These are phyloP conservation scores for Patellaria atrata DNA, from an alignment of 495 filamentous ascomycete genomes.

Conservation along the genomic window DNA sequence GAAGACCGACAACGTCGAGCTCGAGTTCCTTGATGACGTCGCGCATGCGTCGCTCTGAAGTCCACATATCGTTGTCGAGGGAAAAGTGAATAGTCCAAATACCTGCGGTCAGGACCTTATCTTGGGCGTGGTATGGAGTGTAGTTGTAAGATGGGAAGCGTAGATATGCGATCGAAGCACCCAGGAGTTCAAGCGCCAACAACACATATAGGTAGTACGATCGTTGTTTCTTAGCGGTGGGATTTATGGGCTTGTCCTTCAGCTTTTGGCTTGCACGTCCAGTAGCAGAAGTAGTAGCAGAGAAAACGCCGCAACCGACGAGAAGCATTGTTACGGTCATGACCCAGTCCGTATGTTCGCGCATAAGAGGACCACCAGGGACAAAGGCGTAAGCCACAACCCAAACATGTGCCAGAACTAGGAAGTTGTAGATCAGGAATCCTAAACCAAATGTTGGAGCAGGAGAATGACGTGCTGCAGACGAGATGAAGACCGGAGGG, in stretches of 20 bases:
- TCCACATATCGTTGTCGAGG: constrained; percentile 99
- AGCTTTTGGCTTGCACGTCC: constrained; percentile 22
- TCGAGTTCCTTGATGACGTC: constrained; percentile 87
- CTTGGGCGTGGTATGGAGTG: constrained; percentile 71
- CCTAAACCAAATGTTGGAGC: constrained; percentile 70
- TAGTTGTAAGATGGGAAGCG: constrained; percentile 92
- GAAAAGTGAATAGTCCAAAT: constrained; percentile 99
- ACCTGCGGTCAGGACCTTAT: constrained; percentile 76
- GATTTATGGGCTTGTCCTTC: constrained; percentile 37
- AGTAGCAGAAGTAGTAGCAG: constrained; percentile 42
- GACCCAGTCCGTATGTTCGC: constrained; percentile 92
- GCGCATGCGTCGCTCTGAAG: constrained; percentile 84
- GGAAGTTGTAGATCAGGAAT: constrained; percentile 77
- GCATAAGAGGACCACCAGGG: constrained; percentile 84
- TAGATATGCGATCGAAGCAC: constrained; percentile 70
- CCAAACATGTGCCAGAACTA: constrained; percentile 94
- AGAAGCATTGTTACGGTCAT: constrained; percentile 73
- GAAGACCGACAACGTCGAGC: constrained; percentile 82
- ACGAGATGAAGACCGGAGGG: constrained; percentile 56
- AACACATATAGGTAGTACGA: constrained; percentile 67
- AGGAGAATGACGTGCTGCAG: constrained; percentile 59
- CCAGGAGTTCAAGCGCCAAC: constrained; percentile 57
- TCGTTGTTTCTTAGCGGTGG: constrained; percentile 38
- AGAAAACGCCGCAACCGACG: constrained; percentile 77
- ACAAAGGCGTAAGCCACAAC: constrained; percentile 98